Evolutionary conservation across 2,329 filamentous ascomycete species (phyloP), one percentile per base, ranked within the genome.

Genomic region (Aspergillus sp.): DNA sequence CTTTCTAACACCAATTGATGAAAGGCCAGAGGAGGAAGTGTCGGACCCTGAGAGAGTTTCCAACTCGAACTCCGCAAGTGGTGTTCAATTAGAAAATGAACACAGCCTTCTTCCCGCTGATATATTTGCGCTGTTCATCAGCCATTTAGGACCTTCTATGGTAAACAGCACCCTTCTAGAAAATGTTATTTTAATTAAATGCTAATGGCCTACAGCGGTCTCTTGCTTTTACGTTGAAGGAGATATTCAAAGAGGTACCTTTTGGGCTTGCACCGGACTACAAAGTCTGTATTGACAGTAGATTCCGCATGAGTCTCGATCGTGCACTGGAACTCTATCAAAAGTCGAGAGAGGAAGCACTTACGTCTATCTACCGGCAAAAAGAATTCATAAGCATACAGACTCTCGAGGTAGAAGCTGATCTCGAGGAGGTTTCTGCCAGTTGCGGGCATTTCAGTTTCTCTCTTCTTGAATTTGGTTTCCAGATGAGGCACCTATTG

Each of bases 371-470:
- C 1, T 97, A 98, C 65, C 82, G 79, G 50, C 86, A 80, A 40
- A 89, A 90, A 47, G 83, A 90, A 54, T 74, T 90, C 33, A 81
- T 61, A n/a, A 81, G 81, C 45, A 73, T 82, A 3, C 78, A 82
- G 34, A 83, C 85, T 0, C 77, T 88, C 41, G 85, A 86, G 49
- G 78, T 91, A 7, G 85, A 94, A 60, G 93, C 91, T 2, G 93
- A 97, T 64, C 90, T 95, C 45, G 93, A 98, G 64, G 93, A 98
- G 66, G 90, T 97, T 8, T 90, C 91, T 33, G 91, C 93, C n/a
- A 94, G 90, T 44, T 98, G 93, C 59, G 91, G 93, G 0, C 90
- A 97, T 66, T 98, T 97, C 61, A 91, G 88, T 60, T 96, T 93
- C 62, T 94, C 87, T 35, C 73, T 98, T 27, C 81, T 93, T 50